A percentile compares a stretch with the other conserved stretches of the same genome.
Conservation (phyloP, 2,329 filamentous ascomycete species). For the Herpotrichia juniperi region DNA sequence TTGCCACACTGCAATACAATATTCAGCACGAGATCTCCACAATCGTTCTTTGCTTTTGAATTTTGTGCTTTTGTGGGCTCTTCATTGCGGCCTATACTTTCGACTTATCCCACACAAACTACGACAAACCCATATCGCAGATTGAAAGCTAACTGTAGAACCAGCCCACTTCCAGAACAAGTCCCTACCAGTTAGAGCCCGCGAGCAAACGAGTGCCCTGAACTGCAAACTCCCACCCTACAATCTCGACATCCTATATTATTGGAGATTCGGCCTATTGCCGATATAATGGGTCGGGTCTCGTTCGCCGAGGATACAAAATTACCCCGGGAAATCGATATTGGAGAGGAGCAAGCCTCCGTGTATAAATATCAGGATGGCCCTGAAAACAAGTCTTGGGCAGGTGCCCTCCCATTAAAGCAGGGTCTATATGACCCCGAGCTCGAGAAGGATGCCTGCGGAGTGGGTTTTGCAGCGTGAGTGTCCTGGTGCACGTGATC, state of each 20-base stretch:
- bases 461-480: constrained; percentile 98
- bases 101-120: not conserved
- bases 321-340: constrained; percentile 50
- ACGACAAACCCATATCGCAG: not conserved
- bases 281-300: constrained; percentile 62
- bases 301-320: constrained; percentile 59
- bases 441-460: constrained; percentile 98
- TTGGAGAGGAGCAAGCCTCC: constrained; percentile 65
- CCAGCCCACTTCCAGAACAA: constrained; percentile 14
- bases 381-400: constrained; percentile 88
- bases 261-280: constrained; percentile 52
- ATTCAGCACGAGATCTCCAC: not conserved
- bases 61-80: not conserved
- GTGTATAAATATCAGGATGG: constrained; percentile 83
- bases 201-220: constrained; percentile 29
- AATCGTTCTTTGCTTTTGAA: constrained; percentile 9
- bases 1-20: constrained; percentile 6
- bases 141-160: constrained; percentile 18
- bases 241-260: constrained; percentile 19
- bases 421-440: constrained; percentile 97
- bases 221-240: constrained; percentile 24
- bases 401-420: constrained; percentile 92
- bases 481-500: constrained; percentile 39
- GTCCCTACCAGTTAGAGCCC: constrained; percentile 28
- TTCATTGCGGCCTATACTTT: not conserved